A percentile compares a stretch with the other conserved stretches of the same genome.
phyloP scores from a whole-genome alignment of 2,329 filamentous ascomycete species.

The Dothideomycetes sp. region DNA sequence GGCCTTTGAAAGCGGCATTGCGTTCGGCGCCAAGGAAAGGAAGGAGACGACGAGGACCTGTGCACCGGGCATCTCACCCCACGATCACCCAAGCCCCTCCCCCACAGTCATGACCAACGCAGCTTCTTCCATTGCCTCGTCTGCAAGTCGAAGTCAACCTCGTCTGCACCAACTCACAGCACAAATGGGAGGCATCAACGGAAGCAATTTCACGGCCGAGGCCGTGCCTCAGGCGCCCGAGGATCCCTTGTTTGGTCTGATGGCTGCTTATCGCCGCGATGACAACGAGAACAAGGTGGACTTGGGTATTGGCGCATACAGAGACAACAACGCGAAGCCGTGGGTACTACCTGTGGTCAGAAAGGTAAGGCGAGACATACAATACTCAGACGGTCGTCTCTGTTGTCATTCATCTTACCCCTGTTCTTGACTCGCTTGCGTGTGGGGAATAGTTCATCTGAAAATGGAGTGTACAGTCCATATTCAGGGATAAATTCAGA shows the following conservation, averaged over 20 bases:
- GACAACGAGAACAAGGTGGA: conserved; percentile 72
- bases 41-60: background rate
- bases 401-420: background rate
- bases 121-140: conserved; percentile 24
- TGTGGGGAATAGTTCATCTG: too few species aligned
- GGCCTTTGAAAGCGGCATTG: conserved; percentile 2
- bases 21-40: background rate
- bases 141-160: conserved; percentile 25
- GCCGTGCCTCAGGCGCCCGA: conserved; percentile 82
- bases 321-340: conserved; percentile 89
- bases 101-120: background rate
- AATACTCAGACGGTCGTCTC: background rate
- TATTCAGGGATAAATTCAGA: too few species aligned
- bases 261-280: conserved; percentile 79
- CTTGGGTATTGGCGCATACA: conserved; percentile 87
- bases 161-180: conserved; percentile 47
- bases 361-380: conserved; percentile 52
- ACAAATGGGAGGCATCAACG: conserved; percentile 56
- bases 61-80: conserved; percentile 1
- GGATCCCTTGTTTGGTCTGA: conserved; percentile 88
- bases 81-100: background rate
- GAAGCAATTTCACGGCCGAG: conserved; percentile 63
- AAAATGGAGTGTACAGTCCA: too few species aligned
- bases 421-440: background rate
- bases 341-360: conserved; percentile 95